Base-by-base conservation (phyloP, 2,329 filamentous ascomycete genomes). In the Juglanconis sp. region DNA sequence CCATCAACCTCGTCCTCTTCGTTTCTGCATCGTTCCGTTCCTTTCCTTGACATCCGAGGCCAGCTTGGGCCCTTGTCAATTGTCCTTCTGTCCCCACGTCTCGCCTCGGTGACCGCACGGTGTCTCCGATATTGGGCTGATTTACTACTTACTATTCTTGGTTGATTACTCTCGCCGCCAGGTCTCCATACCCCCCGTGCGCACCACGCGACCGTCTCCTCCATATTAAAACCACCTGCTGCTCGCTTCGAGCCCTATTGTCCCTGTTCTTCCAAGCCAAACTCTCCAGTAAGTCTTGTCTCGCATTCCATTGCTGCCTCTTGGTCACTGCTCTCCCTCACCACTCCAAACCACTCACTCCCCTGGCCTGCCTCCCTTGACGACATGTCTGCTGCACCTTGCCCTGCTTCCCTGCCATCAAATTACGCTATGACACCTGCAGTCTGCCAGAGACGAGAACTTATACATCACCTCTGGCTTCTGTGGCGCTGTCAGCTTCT, bases 71-170 rank as follows among this genome's bases (percentile, higher is more conserved):
- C 55, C 50, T 58, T 46, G 52, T 38, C 47, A 38, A 42, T 53
- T 53, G 49, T 63, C 58, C 50, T 57, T 40, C 48, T 10, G 52
- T 52, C 15, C 9, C 55, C 48, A 47, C 38, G 47, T 51, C 48
- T 57, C 47, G 40, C 31, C 48, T 50, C 47, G 55, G 55, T 57
- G 55, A 49, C 55, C 48, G 53, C 61, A 63, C 61, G 61, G 61
- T 63, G 61, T 61, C 61, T 61, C 61, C 61, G 61, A 63, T 63
- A 63, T 63, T 63, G 58, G 48, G 40, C 51, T 63, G 59, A 44
- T 61, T 54, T 53, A 58, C 48, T 49, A 51, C 60, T 46, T 49
- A 51, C 60, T 46, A 57, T 61, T 61, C 49, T 61, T 63, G 61
- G 46, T 61, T 56, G 50, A 54, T 59, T 47, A 54, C 51, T 15